Evolutionary conservation across 2,329 filamentous ascomycete genomes (phyloP).

Genomic region (Penicillium sp.): DNA sequence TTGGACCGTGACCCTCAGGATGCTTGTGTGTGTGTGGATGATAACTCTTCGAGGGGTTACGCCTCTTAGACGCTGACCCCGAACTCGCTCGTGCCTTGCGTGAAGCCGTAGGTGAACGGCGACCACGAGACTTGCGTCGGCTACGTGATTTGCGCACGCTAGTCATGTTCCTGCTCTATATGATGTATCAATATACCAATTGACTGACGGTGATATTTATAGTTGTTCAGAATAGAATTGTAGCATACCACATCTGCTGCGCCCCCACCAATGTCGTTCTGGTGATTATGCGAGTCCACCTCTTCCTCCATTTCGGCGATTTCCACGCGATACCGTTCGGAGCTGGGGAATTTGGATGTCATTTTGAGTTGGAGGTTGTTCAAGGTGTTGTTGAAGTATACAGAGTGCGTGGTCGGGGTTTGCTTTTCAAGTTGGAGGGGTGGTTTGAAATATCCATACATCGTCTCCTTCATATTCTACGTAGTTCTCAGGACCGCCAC

Average conservation of each 20-base stretch:
- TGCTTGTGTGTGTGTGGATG: constrained; percentile 9
- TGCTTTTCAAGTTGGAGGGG: no score
- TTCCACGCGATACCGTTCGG: constrained; percentile 11
- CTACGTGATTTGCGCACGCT: constrained; percentile 1
- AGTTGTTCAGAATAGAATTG: neutral
- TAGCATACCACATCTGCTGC: neutral
- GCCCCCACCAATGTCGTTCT: constrained; percentile 2
- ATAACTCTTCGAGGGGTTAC: constrained; percentile 12
- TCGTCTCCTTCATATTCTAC: neutral
- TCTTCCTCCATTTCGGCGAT: constrained; percentile 14
- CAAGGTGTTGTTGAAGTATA: no score
- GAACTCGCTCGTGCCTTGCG: constrained; percentile 14
- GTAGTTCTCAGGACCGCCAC: constrained; percentile 1
- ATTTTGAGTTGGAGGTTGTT: neutral
- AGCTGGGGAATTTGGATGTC: constrained; percentile 8
- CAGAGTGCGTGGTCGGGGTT: no score
- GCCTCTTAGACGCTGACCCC: constrained; percentile 24
- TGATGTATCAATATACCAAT: neutral
- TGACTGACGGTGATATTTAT: neutral
- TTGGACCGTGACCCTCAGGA: neutral
- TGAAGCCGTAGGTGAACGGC: constrained; percentile 23
- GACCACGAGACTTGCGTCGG: constrained; percentile 9
- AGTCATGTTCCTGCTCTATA: neutral
- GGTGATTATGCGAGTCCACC: constrained; percentile 10
- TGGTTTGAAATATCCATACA: no score